Evolutionary conservation across 768 basidiomycete genomes (phyloP).

Genomic region (Russula abietina): DNA sequence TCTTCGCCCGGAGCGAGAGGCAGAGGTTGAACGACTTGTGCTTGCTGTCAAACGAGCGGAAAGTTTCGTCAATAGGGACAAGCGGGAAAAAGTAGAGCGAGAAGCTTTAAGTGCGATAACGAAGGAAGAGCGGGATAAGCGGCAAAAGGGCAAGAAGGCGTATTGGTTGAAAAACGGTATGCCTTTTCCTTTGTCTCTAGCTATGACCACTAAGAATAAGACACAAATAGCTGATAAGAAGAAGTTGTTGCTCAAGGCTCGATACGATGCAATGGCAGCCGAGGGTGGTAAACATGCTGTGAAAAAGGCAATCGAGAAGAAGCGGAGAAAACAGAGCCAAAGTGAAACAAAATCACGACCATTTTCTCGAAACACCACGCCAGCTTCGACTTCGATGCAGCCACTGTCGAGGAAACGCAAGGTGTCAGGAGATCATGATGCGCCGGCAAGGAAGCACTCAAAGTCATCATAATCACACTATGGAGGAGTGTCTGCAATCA

Average conservation of each 20-base stretch:
- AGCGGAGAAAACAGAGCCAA: conserved; percentile 76
- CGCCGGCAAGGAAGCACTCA: conserved; percentile 25
- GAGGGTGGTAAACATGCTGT: conserved; percentile 76
- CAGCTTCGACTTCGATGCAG: conserved; percentile 4
- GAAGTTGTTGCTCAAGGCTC: conserved; percentile 62
- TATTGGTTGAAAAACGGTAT: conserved; percentile 85
- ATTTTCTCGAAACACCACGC: conserved; percentile 34
- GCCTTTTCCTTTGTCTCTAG: conserved; percentile 26
- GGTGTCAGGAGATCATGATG: conserved; percentile 10
- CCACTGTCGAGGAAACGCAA: conserved; percentile 15
- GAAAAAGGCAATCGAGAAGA: conserved; percentile 85
- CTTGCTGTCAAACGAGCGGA: conserved; percentile 68
- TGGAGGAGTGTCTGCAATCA: not conserved
- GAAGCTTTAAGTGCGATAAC: conserved; percentile 49
- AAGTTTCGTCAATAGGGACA: conserved; percentile 68
- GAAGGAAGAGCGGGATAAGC: conserved; percentile 56
- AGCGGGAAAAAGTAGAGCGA: conserved; percentile 61
- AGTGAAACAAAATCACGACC: conserved; percentile 88
- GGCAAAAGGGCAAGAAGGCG: conserved; percentile 66
- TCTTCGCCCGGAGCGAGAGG: conserved; percentile 51
- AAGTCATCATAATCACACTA: conserved; percentile 16
- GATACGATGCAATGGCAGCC: conserved; percentile 71
- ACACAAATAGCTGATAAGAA: conserved; percentile 64
- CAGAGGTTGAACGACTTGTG: conserved; percentile 67
- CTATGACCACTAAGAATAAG: conserved; percentile 8